These are phyloP conservation scores for Astragalus membranaceus DNA, from an alignment of 306 rosid species.

Conservation along the genomic window DNA sequence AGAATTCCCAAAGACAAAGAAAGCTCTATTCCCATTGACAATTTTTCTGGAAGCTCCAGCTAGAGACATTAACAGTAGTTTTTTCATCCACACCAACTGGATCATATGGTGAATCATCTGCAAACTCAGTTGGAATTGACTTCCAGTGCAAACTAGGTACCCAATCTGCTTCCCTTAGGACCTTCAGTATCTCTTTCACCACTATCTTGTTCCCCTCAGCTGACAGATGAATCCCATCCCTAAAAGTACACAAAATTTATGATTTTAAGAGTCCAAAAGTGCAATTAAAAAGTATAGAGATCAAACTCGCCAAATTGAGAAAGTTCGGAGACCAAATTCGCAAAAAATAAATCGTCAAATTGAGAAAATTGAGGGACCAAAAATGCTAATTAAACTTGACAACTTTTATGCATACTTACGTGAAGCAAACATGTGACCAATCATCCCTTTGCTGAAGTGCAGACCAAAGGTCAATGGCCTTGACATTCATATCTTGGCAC, in stretches of 20 bases:
- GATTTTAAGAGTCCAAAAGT: no score
- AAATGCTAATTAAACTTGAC: no score
- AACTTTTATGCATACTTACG: slow-evolving; percentile 35
- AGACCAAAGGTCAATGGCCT: slow-evolving; percentile 61
- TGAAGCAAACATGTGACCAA: slow-evolving; percentile 59
- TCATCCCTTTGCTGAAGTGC: slow-evolving; percentile 54
- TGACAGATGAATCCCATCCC: slow-evolving; percentile 79
- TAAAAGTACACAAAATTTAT: no score
- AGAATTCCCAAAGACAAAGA: background rate
- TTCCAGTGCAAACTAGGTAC: slow-evolving; percentile 55
- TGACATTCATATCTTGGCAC: slow-evolving; percentile 49
- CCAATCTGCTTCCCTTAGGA: slow-evolving; percentile 62
- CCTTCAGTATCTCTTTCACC: slow-evolving; percentile 51
- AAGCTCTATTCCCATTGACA: slow-evolving; percentile 4
- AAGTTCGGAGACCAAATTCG: no score
- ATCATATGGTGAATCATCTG: slow-evolving; percentile 41
- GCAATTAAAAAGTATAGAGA: no score
- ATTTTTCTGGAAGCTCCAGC: background rate
- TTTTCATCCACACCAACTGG: slow-evolving; percentile 31
- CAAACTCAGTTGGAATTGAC: slow-evolving; percentile 54
- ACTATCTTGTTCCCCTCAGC: slow-evolving; percentile 68
- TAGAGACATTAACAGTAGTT: slow-evolving; percentile 15
- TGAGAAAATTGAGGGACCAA: no score
- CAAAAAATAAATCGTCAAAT: background rate
- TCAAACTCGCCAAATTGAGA: no score